These are phyloP conservation scores for Tremella yokohamensis DNA, from an alignment of 768 basidiomycete genomes.

Conservation along the genomic window DNA sequence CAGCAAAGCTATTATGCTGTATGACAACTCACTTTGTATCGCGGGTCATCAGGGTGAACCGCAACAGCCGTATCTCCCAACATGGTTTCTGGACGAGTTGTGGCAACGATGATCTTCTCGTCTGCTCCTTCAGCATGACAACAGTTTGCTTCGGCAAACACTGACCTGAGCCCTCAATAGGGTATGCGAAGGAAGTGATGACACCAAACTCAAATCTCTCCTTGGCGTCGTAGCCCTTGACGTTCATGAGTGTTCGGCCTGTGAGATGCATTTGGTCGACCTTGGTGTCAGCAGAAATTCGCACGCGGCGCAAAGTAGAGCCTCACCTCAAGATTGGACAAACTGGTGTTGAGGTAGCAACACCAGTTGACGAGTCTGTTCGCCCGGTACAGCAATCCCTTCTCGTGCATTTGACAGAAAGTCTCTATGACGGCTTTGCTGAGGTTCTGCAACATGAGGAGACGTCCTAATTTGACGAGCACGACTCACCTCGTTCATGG, in stretches of 20 bases:
- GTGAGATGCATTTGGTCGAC: constrained; percentile 87
- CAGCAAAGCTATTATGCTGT: too few relatives aligned
- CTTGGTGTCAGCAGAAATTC: constrained; percentile 51
- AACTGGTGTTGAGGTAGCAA: constrained; percentile 86
- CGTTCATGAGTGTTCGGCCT: constrained; percentile 77
- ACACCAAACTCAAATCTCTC: constrained; percentile 97
- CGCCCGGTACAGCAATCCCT: constrained; percentile 87
- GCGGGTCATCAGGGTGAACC: constrained; percentile 85
- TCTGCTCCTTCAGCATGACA: constrained; percentile 55
- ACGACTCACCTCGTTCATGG: constrained; percentile 74
- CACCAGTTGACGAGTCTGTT: constrained; percentile 99
- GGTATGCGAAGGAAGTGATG: constrained; percentile 93
- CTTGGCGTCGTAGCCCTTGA: constrained; percentile 92
- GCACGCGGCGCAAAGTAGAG: background rate
- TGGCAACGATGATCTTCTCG: constrained; percentile 87
- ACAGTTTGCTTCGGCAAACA: background rate
- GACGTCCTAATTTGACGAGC: background rate
- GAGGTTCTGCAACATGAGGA: constrained; percentile 55
- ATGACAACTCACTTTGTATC: constrained; percentile 61
- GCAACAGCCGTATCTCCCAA: constrained; percentile 96
- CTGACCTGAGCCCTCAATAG: constrained; percentile 75
- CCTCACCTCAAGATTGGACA: constrained; percentile 90
- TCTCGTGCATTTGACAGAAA: constrained; percentile 86
- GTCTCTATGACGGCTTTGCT: constrained; percentile 86
- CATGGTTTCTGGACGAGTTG: constrained; percentile 98